phyloP scores from a whole-genome alignment of 2,329 filamentous ascomycete genomes.

The Chrysoporthe cubensis region DNA sequence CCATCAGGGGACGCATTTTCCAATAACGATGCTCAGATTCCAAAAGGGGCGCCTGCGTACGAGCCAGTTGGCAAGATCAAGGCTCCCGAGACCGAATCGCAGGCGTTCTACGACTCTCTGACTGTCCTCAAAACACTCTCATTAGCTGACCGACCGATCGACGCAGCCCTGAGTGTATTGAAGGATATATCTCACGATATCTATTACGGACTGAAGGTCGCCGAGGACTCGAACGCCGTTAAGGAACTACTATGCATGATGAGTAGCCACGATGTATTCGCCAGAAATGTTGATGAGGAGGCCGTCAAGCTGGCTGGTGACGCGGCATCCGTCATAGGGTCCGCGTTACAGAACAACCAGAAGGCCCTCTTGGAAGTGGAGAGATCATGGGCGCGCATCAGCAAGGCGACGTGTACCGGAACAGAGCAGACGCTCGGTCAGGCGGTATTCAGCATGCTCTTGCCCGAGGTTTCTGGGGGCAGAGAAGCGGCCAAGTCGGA shows the following conservation, averaged over 20 bases:
- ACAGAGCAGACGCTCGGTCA: constrained; percentile 38
- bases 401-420: constrained; percentile 43
- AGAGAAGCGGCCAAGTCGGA: constrained; percentile 32
- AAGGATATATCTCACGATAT: constrained; percentile 69
- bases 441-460: constrained; percentile 48
- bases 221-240: constrained; percentile 57
- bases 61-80: constrained; percentile 62
- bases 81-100: constrained; percentile 48
- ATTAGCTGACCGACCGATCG: constrained; percentile 42
- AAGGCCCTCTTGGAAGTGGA: constrained; percentile 59
- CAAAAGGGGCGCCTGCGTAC: constrained; percentile 58
- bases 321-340: constrained; percentile 61
- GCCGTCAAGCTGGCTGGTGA: constrained; percentile 42
- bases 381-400: constrained; percentile 50
- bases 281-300: constrained; percentile 32
- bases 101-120: constrained; percentile 52
- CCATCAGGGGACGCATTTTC: constrained; percentile 38
- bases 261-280: constrained; percentile 36
- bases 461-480: constrained; percentile 6
- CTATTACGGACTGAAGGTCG: constrained; percentile 69
- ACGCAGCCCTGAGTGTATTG: constrained; percentile 59
- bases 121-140: constrained; percentile 48
- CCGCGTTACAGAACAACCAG: constrained; percentile 67
- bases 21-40: constrained; percentile 40
- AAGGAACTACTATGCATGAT: constrained; percentile 62